These are phyloP conservation scores for Alternaria atra DNA, from an alignment of 2,329 filamentous ascomycete species.

Conservation along the genomic window DNA sequence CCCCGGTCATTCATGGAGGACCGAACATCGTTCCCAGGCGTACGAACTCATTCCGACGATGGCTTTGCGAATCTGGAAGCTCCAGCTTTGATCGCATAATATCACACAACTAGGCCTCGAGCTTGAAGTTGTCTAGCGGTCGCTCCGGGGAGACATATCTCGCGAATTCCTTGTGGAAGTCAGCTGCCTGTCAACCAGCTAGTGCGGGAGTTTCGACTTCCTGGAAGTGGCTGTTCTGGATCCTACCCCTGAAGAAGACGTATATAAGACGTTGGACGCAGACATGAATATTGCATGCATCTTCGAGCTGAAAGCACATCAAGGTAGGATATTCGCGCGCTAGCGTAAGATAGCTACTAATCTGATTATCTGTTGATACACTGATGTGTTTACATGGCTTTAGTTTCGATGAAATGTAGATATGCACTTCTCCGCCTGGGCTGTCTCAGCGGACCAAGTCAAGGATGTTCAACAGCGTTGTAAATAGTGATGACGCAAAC, in stretches of 20 bases:
- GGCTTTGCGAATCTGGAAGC: neutral
- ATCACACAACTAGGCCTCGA: neutral
- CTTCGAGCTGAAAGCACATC: too few relatives aligned
- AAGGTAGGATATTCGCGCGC: too few relatives aligned
- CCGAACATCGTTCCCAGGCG: neutral
- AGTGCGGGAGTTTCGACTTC: too few relatives aligned
- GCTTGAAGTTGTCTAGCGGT: neutral
- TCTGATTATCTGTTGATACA: too few relatives aligned
- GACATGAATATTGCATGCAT: too few relatives aligned
- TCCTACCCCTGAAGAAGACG: too few relatives aligned
- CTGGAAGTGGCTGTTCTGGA: too few relatives aligned
- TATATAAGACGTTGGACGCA: too few relatives aligned
- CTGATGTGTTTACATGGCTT: too few relatives aligned
- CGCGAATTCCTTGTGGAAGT: neutral
- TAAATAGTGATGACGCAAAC: neutral
- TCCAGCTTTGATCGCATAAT: neutral
- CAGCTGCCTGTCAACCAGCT: neutral
- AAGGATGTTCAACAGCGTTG: neutral
- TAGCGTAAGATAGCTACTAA: too few relatives aligned
- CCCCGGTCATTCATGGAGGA: neutral
- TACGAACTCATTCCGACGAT: neutral
- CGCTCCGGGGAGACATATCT: neutral
- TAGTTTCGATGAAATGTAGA: neutral
- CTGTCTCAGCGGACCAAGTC: neutral
- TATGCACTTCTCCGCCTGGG: too few relatives aligned